Percentiles rank a stretch among this genome's conserved stretches.
Conservation (phyloP, 2,329 filamentous ascomycete genomes). For the Elsinoe perseae region DNA sequence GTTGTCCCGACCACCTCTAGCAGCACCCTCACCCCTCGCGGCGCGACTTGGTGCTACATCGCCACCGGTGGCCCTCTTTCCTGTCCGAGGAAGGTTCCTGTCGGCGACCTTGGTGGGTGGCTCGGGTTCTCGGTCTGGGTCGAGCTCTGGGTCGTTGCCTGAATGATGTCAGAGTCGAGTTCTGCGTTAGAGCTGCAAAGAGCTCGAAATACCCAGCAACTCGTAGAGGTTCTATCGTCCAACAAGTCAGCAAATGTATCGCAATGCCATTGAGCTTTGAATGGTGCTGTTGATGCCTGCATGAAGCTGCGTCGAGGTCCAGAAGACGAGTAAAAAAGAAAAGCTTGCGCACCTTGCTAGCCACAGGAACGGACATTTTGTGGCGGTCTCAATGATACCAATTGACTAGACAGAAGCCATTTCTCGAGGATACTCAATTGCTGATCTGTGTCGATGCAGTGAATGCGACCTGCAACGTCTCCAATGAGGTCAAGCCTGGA, state of each 20-base stretch:
- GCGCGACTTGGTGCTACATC: conserved; percentile 51
- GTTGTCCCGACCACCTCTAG: conserved; percentile 49
- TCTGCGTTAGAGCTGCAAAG: conserved; percentile 10
- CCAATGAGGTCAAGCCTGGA: conserved; percentile 5
- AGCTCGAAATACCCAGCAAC: conserved; percentile 71
- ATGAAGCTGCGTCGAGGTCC: conserved; percentile 6
- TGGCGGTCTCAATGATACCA: conserved; percentile 14
- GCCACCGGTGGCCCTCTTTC: conserved; percentile 80
- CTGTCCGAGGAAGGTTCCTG: conserved; percentile 66
- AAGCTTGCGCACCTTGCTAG: conserved; percentile 23
- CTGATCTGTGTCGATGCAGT: conserved; percentile 13
- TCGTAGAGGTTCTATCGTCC: conserved; percentile 80
- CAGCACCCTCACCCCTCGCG: conserved; percentile 36
- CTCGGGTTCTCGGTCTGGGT: conserved; percentile 65
- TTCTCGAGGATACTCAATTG: conserved; percentile 1
- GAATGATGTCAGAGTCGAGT: conserved; percentile 21
- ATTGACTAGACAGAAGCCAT: conserved; percentile 15
- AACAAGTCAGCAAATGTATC: neutral
- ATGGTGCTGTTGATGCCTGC: neutral
- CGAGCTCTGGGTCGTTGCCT: conserved; percentile 64
- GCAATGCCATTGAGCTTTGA: neutral
- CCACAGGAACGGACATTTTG: conserved; percentile 15
- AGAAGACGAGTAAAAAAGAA: conserved; percentile 4
- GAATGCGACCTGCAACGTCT: conserved; percentile 4
- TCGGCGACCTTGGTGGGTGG: conserved; percentile 84